Base-by-base conservation (phyloP, 306 rosid genomes). In the Pterocarpus macrocarpus region DNA sequence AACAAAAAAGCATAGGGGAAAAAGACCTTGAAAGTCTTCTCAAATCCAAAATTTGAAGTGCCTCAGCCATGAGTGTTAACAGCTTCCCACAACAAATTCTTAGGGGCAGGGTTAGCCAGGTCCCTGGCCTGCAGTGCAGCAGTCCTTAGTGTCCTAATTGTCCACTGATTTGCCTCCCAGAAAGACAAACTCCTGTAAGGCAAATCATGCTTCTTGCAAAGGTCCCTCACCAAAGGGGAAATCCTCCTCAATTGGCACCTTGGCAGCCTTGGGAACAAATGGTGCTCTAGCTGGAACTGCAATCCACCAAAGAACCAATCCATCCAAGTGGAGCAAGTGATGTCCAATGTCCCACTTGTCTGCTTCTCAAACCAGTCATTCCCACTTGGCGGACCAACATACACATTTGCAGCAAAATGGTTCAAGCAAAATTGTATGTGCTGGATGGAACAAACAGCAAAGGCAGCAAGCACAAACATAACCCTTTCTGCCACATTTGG, bases 301-400 rank as follows among this genome's bases (percentile, higher is more conserved):
- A 90, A 79, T 2, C 94, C 94, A 44, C 92, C 94, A 81, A 69
- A 85, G 81, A 90, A 90, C 94, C 92, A 86, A 73, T 86, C 92
- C 94, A 90, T 88, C 87, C 89, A 88, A 33, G 76, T 13, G 0
- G 87, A 73, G 66, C 90, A 88, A 50, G 80, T 15, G 22, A 90
- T 90, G 30, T 90, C 89, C 71, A 90, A 33, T 15, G 92, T 88
- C 59, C 94, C 94, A 44, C 74, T 36, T 2, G 90, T 34, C 69
- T 90, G 94, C 80, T 88, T 90, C 89, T 90, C 92, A 61, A 85
- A 85, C 94, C 92, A 90, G 33, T 90, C 90, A 81, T 86, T 78
- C 1, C 92, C 92, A 16, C 13, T 83, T 0, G 94, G 94, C 3
- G 32, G 70, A 14, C 94, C 94, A 32, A 86, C 47, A 85, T 85